Base-by-base conservation (phyloP, 768 basidiomycete genomes). In the Tricholoma sp. region DNA sequence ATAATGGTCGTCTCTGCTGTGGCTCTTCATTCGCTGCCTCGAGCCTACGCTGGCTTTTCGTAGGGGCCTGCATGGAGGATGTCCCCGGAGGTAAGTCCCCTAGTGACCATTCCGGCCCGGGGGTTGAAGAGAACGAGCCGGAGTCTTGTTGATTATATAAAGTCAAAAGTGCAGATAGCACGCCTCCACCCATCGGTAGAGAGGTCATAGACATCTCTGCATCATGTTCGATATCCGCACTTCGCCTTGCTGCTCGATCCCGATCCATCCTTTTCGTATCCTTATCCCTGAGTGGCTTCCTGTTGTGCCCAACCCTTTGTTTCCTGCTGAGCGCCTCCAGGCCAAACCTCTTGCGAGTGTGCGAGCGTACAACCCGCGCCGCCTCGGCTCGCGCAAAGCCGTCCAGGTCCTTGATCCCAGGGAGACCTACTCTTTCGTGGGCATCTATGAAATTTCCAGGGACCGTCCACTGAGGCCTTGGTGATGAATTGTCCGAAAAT, bases 111-210 rank as follows among this genome's bases (percentile, higher is more conserved):
- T 51, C 55, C 1, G 67, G 64, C 4, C 68, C 69, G 18, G 64
- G 64, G n/a, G 60, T n/a, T 5, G 54, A 57, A 18, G 67, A 59
- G 18, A 66, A 4, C 18, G 46, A 43, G 1, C 5, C 18, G 18
- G 8, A 24, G 2, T 63, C 68, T 9, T 76, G 71, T 22, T 71
- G 72, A 62, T 75, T 81, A 64, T 89, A 88, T 19, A 89, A 74
- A n/a, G 84, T 77, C 41, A 91, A 72, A 37, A 91, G 68, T 1
- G 87, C 77, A 2, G 86, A 83, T 4, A 91, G 75, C 5, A 91
- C 81, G n/a, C 88, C 85, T 9, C 76, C 77, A 0, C 74, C 78
- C 4, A 67, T 59, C 5, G 60, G 55, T 7, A 64, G 64, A 52
- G 52, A 58, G 45, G 55, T 52, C 9, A 66, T 43, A 29, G 50